Conservation (phyloP, 768 basidiomycete species). For the Lactarius vividus region DNA sequence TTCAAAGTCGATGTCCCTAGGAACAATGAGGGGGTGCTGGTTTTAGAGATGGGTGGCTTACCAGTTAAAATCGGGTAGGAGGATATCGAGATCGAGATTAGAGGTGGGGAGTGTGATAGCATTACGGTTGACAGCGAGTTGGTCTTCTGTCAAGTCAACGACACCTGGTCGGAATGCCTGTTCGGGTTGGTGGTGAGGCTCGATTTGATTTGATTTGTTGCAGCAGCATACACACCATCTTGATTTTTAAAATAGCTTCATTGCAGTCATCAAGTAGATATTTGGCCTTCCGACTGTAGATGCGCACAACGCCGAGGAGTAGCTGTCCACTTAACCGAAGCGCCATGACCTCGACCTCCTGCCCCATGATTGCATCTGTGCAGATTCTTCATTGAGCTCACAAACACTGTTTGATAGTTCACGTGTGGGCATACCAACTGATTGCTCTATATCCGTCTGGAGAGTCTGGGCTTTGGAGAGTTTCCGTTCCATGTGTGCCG, state of each 20-base stretch:
- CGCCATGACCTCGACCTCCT: conserved; percentile 91
- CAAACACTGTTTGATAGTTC: not conserved
- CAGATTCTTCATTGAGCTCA: not conserved
- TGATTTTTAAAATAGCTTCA: conserved; percentile 91
- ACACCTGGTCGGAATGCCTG: conserved; percentile 93
- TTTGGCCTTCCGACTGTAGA: conserved; percentile 97
- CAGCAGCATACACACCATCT: conserved; percentile 59
- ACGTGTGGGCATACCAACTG: conserved; percentile 62
- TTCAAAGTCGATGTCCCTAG: conserved; percentile 79
- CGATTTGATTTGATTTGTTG: not conserved
- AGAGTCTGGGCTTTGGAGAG: conserved; percentile 93
- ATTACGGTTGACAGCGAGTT: conserved; percentile 80
- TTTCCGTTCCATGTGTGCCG: conserved; percentile 98
- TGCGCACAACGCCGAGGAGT: conserved; percentile 92
- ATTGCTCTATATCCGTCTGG: conserved; percentile 92
- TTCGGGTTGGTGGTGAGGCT: conserved; percentile 8
- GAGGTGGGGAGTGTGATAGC: conserved; percentile 83
- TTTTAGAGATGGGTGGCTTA: conserved; percentile 34
- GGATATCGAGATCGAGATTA: conserved; percentile 74
- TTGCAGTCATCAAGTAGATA: conserved; percentile 98
- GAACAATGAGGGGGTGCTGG: conserved; percentile 3
- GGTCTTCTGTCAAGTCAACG: conserved; percentile 96
- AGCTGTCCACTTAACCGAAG: conserved; percentile 96
- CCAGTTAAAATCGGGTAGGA: conserved; percentile 82
- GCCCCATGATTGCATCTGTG: conserved; percentile 86